Percentiles rank a stretch among this genome's conserved stretches.
These are phyloP conservation scores for Globisporangium emineosum DNA, from an alignment of 352 stramenopile species.

Conservation along the genomic window DNA sequence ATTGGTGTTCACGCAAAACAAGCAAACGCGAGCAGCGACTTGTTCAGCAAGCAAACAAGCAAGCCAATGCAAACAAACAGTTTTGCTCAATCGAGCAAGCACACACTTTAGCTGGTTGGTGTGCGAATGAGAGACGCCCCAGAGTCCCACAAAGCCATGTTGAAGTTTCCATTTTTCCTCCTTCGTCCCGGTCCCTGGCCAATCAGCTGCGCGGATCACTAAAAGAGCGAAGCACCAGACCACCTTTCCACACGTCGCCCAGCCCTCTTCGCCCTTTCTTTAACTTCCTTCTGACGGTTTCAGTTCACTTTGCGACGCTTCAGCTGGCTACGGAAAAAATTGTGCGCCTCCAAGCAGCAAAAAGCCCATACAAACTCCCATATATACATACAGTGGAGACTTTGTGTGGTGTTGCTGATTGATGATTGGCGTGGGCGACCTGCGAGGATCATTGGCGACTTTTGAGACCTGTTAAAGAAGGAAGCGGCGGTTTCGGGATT, in stretches of 20 bases:
- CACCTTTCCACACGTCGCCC: background rate
- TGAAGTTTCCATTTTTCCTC: slow-evolving; percentile 14
- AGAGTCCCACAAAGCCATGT: slow-evolving; percentile 2
- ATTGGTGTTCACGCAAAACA: no score
- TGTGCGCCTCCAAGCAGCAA: slow-evolving; percentile 1
- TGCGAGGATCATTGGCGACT: background rate
- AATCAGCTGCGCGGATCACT: slow-evolving; percentile 8
- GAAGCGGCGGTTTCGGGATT: background rate
- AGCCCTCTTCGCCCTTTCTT: background rate
- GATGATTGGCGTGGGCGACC: background rate
- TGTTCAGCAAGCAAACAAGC: no score
- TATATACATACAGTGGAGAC: background rate
- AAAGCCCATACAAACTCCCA: background rate
- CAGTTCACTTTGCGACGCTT: background rate
- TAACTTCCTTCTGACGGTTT: background rate
- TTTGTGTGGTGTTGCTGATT: no score
- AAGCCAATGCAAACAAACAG: no score
- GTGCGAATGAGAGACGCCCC: no score
- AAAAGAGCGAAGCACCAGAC: slow-evolving; percentile 4
- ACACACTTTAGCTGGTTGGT: no score
- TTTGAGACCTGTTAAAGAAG: background rate
- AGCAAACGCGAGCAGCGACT: no score
- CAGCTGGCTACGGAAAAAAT: background rate
- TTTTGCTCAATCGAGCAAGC: no score
- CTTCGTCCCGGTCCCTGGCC: background rate